A percentile compares a stretch with the other conserved stretches of the same genome.
These are phyloP conservation scores for Rubia yunnanensis DNA, from an alignment of 257 asterid genomes.

Conservation along the genomic window DNA sequence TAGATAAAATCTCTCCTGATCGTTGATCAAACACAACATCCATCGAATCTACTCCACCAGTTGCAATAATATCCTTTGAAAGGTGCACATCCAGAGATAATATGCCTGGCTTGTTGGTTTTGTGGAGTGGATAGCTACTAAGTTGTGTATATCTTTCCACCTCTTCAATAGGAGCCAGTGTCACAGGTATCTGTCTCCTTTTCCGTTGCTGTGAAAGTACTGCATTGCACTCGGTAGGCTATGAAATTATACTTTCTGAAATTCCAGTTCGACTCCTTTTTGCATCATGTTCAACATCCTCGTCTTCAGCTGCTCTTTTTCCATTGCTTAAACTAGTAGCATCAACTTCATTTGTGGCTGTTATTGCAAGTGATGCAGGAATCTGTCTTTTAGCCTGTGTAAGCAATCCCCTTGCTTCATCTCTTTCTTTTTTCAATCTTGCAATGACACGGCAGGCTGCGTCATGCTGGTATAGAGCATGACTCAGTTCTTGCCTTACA, in stretches of 20 bases:
- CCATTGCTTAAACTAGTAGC: constrained; percentile 70
- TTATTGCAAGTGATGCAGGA: constrained; percentile 43
- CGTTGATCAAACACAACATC: constrained; percentile 78
- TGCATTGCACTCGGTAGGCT: constrained; percentile 82
- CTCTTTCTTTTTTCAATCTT: constrained; percentile 93
- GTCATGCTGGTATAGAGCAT: constrained; percentile 98
- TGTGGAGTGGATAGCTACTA: constrained; percentile 87
- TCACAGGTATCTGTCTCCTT: constrained; percentile 68
- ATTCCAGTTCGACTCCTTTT: constrained; percentile 79
- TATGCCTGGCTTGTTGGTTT: constrained; percentile 92
- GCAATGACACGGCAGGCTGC: constrained; percentile 99
- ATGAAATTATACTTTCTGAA: constrained; percentile 56
- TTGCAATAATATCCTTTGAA: constrained; percentile 86
- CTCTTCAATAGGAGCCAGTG: constrained; percentile 70
- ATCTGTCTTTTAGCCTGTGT: constrained; percentile 85
- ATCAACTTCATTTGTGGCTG: constrained; percentile 17
- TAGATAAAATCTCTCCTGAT: constrained; percentile 86
- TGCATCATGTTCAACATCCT: constrained; percentile 63
- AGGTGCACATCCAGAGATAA: constrained; percentile 68
- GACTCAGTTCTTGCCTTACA: constrained; percentile 97
- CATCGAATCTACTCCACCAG: constrained; percentile 86
- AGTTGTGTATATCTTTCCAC: constrained; percentile 87
- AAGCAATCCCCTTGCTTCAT: constrained; percentile 76
- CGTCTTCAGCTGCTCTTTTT: constrained; percentile 89
- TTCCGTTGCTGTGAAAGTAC: constrained; percentile 87